These are phyloP conservation scores for Hyaloperonospora arabidopsidis DNA, from an alignment of 352 stramenopile species.

Conservation along the genomic window DNA sequence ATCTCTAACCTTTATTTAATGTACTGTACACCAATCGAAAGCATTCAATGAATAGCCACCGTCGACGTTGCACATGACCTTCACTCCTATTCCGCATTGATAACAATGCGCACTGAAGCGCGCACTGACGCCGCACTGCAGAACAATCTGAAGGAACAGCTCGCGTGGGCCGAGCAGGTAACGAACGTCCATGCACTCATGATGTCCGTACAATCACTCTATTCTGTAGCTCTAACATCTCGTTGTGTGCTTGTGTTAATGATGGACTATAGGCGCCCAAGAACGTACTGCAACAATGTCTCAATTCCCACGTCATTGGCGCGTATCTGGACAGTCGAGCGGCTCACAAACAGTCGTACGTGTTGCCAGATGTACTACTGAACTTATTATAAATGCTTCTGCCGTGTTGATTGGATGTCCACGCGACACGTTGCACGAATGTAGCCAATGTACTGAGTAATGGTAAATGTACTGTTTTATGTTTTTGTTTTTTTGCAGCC, in stretches of 20 bases:
- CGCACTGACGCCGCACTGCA: conserved; percentile 15
- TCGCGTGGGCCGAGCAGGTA: conserved; percentile 53
- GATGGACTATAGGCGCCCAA: conserved; percentile 17
- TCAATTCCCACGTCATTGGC: conserved; percentile 75
- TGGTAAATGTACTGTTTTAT: conserved; percentile 1
- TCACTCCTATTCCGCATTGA: conserved; percentile 31
- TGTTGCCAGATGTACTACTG: background rate
- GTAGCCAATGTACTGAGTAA: background rate
- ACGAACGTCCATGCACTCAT: background rate
- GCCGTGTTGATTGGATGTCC: too few species aligned
- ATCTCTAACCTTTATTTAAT: too few species aligned
- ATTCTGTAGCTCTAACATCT: too few species aligned
- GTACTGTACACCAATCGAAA: too few species aligned
- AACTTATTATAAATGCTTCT: background rate
- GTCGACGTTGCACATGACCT: conserved; percentile 11
- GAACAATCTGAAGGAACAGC: conserved; percentile 56
- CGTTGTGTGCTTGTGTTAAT: conserved; percentile 3
- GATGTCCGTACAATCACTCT: too few species aligned
- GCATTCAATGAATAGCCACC: background rate
- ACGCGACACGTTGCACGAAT: background rate
- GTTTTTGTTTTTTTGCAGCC: conserved; percentile 6
- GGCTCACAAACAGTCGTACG: conserved; percentile 39
- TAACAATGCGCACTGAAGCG: conserved; percentile 3
- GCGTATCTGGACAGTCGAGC: conserved; percentile 55
- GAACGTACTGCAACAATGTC: conserved; percentile 58